Conservation (phyloP, 2,329 filamentous ascomycete genomes). For the Aspergillus thermomutatus region DNA sequence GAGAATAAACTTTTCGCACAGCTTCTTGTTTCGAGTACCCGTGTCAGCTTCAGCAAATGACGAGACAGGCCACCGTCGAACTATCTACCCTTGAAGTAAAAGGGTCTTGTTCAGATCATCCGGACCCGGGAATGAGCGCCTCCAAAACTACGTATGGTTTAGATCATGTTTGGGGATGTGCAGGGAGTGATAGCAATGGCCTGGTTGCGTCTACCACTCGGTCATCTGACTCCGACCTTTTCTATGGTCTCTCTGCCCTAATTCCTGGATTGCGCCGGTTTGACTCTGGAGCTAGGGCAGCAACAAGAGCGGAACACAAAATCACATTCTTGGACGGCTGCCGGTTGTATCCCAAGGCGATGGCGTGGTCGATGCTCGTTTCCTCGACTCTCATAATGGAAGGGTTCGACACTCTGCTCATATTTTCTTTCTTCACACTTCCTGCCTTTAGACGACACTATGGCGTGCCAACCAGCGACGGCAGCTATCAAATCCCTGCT, state of each 20-base stretch:
- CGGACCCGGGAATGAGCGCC: not conserved
- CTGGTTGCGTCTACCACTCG: not conserved
- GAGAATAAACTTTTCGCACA: too few relatives aligned
- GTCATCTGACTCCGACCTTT: not conserved
- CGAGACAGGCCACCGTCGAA: not conserved
- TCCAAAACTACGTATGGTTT: not conserved
- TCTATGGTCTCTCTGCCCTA: not conserved
- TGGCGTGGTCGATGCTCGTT: constrained; percentile 20
- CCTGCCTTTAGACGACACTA: constrained; percentile 23
- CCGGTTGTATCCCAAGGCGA: constrained; percentile 22
- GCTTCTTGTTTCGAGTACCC: not conserved
- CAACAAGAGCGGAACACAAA: constrained; percentile 10
- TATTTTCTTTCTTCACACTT: constrained; percentile 19
- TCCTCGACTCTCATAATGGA: constrained; percentile 28
- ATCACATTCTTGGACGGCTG: constrained; percentile 22
- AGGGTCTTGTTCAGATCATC: not conserved
- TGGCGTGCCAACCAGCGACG: constrained; percentile 10
- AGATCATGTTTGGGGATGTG: not conserved
- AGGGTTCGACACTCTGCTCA: constrained; percentile 19
- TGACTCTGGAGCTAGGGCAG: not conserved
- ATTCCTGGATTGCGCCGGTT: not conserved
- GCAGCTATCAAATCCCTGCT: constrained; percentile 20
- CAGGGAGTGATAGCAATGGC: not conserved
- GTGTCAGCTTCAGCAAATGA: not conserved
- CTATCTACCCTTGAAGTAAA: not conserved